These are phyloP conservation scores for Erysimum cheiranthoides DNA, from an alignment of 345 rosid genomes.

Conservation along the genomic window DNA sequence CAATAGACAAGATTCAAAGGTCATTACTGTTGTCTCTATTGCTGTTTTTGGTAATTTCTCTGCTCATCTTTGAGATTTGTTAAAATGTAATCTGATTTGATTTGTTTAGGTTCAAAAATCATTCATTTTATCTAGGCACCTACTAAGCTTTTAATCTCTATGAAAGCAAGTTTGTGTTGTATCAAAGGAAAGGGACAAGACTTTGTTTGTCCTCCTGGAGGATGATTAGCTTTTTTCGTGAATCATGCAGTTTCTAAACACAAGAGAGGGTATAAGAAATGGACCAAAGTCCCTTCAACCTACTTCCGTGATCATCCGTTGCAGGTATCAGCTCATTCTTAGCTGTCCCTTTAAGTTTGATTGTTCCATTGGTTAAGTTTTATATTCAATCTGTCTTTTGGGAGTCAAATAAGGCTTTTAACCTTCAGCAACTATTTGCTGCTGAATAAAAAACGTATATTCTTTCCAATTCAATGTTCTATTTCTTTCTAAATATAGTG, in stretches of 20 bases:
- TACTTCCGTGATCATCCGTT: slow-evolving; percentile 70
- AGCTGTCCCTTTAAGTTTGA: background rate
- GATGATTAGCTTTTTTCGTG: background rate
- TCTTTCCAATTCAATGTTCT: background rate
- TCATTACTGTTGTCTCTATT: background rate
- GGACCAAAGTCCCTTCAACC: slow-evolving; percentile 85
- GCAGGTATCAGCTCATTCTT: slow-evolving; percentile 56
- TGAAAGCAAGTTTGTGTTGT: too few species aligned
- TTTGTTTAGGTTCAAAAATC: background rate
- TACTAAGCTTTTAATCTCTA: too few species aligned
- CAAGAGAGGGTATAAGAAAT: slow-evolving; percentile 56
- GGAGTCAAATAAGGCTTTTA: background rate
- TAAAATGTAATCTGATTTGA: background rate
- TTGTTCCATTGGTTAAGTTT: background rate
- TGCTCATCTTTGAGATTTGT: background rate
- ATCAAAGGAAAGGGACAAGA: background rate
- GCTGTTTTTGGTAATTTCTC: background rate
- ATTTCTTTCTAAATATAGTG: background rate
- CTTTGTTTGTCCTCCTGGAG: background rate
- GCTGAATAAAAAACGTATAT: background rate
- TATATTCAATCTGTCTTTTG: background rate
- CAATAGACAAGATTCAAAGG: background rate
- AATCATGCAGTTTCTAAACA: slow-evolving; percentile 59
- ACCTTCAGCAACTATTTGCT: too few species aligned
- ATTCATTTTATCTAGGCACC: background rate